Conservation (phyloP, 2,329 filamentous ascomycete species). For the Xylaria sp. region DNA sequence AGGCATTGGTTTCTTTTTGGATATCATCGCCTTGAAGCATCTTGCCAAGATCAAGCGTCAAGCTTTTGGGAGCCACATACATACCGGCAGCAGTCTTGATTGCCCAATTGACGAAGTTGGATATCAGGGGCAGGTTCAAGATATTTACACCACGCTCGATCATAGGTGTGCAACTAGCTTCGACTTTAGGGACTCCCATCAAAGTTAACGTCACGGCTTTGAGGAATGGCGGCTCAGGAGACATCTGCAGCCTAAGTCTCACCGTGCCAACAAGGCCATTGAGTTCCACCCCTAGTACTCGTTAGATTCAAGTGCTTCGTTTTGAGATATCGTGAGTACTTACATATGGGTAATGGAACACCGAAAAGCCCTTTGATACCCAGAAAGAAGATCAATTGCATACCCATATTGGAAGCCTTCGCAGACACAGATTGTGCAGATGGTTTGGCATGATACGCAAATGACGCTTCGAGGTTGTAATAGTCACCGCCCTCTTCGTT, state of each 20-base stretch:
- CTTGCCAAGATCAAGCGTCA: conserved; percentile 90
- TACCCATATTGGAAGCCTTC: conserved; percentile 94
- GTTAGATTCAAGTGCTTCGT: conserved; percentile 12
- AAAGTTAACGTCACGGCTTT: conserved; percentile 93
- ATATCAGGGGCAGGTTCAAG: conserved; percentile 89
- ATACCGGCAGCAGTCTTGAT: conserved; percentile 87
- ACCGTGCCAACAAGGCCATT: conserved; percentile 89
- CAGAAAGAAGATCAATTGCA: conserved; percentile 94
- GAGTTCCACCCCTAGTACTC: conserved; percentile 74
- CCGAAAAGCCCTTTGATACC: conserved; percentile 90
- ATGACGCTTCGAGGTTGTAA: conserved; percentile 90
- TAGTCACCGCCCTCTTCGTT: conserved; percentile 91
- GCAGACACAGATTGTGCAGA: conserved; percentile 75
- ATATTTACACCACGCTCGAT: conserved; percentile 91
- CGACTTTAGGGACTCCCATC: conserved; percentile 91
- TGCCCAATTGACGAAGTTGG: conserved; percentile 96
- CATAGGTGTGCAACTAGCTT: conserved; percentile 91
- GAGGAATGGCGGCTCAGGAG: conserved; percentile 89
- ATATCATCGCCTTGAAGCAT: conserved; percentile 92
- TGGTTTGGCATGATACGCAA: conserved; percentile 90
- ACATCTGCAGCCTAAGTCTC: conserved; percentile 82
- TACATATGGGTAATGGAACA: conserved; percentile 83
- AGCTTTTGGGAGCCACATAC: conserved; percentile 94
- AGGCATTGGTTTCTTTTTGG: conserved; percentile 84
- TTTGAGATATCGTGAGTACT: conserved; percentile 34